Evolutionary conservation across 2,329 filamentous ascomycete genomes (phyloP), one percentile per base, ranked within the genome.

Genomic region (Fusarium humuli): DNA sequence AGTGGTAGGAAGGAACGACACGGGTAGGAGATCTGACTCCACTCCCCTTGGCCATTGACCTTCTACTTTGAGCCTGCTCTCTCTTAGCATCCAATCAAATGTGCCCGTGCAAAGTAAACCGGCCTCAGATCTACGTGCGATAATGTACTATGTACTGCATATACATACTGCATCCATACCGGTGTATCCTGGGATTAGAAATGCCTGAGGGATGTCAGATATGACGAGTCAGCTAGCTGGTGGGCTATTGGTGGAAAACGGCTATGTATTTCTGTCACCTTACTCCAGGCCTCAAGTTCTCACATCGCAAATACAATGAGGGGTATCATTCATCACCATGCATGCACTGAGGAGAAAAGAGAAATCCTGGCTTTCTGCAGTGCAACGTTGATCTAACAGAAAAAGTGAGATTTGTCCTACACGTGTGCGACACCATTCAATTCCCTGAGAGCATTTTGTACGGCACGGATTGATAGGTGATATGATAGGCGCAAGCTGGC

Each of bases 271-370:
- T 7, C 34, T 37, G 34, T 37, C 34, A 37, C 10, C 18, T 37
- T 37, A n/a, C 18, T 11, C 34, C 18, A 37, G 3, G 34, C 34
- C 34, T 37, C 18, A 37, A 37, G 18, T n/a, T 11, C 34, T 30
- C 9, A 16, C 30, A 37, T 50, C 5, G 7, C 18, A 37, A 37
- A 12, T 11, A 27, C 25, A 29, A 54, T 58, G 37, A 58, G 47
- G 55, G 55, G 55, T 58, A 58, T 25, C 37, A 42, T 29, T 20
- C 37, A 42, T 29, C 20, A 58, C 40, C 25, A 20, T 27, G 20
- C n/a, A 37, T n/a, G 37, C 25, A 25, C 25, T 25, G 63, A 65
- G 61, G 63, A 67, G 63, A 46, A 55, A 67, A 67, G 63, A 67
- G 63, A 34, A 25, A 55, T 56, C 61, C 61, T 65, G 63, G 42